Base-by-base conservation (phyloP, 345 rosid species). In the Sonneratia caseolaris region DNA sequence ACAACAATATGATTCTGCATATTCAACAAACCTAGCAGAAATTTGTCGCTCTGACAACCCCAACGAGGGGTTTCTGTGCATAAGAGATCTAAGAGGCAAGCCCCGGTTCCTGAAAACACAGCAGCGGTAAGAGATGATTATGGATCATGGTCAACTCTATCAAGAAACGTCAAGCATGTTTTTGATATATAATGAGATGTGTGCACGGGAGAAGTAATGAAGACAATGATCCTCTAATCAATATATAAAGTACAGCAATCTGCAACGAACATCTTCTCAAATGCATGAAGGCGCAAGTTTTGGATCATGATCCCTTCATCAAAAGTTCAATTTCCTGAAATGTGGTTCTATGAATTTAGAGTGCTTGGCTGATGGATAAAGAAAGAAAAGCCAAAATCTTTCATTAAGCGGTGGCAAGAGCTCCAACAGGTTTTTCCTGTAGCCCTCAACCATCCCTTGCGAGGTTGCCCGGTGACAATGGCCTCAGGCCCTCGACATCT, bases 11-110 rank as follows among this genome's bases (percentile, higher is more conserved):
- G 59, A 18, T 49, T 53, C 22, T 37, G 40, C 13, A 66, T 5
- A 6, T 66, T 38, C 10, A 37, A 66, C 68, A n/a, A 24, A 66
- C 68, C 38, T 19, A 13, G 35, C 21, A 42, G n/a, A 37, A 1
- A 66, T 15, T 70, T 70, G 72, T 85, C 88, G 65, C 71, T 77
- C 37, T 45, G 68, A 62, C 16, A 49, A 38, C 71, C 40, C 81
- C 85, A 80, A 71, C 64, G 55, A 13, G 88, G 80, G 74, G 79
- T 77, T 73, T 84, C 92, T 38, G 76, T 72, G 72, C 71, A 72
- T 70, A 88, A 77, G 72, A 88, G 89, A 76, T 93, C 92, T 61
- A 77, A 84, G 45, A 88, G 84, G 77, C 88, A 79, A 72, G 84
- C 76, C 66, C 80, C 79, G 2, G 93, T 65, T 74, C 86, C 89